Conservation (phyloP, 306 rosid species). For the Senna tora region DNA sequence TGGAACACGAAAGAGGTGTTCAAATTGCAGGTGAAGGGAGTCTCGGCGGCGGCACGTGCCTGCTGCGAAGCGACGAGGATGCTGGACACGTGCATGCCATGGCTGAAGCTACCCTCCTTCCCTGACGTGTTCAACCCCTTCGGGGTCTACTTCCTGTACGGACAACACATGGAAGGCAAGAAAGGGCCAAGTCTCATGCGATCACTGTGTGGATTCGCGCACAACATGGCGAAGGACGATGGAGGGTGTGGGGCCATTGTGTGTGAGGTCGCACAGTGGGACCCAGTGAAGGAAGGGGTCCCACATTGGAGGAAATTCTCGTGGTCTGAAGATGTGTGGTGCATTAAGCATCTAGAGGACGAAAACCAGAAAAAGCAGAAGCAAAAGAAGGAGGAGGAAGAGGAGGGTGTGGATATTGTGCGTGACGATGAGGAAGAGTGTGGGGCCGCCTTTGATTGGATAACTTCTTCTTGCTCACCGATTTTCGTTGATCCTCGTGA, state of each 20-base stretch:
- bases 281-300: conserved; percentile 69
- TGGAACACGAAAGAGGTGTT: conserved; percentile 92
- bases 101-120: conserved; percentile 82
- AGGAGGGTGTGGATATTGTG: neutral
- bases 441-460: conserved; percentile 45
- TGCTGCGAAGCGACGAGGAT: conserved; percentile 73
- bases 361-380: neutral
- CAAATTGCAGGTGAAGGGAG: conserved; percentile 77
- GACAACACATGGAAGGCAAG: conserved; percentile 72
- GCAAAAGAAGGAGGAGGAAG: neutral
- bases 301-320: conserved; percentile 90
- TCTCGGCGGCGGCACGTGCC: conserved; percentile 55
- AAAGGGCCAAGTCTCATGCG: conserved; percentile 58
- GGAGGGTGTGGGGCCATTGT: conserved; percentile 80
- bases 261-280: conserved; percentile 72
- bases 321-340: conserved; percentile 86
- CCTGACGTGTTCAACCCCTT: conserved; percentile 77
- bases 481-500: conserved; percentile 92
- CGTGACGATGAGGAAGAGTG: neutral
- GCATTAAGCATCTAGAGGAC: conserved; percentile 65
- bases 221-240: conserved; percentile 79
- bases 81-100: conserved; percentile 79
- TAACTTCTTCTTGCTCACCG: conserved; percentile 40
- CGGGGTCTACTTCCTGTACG: conserved; percentile 76
- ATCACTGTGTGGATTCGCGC: conserved; percentile 59